Conservation (phyloP, 2,329 filamentous ascomycete species). For the Clarireedia homoeocarpa region DNA sequence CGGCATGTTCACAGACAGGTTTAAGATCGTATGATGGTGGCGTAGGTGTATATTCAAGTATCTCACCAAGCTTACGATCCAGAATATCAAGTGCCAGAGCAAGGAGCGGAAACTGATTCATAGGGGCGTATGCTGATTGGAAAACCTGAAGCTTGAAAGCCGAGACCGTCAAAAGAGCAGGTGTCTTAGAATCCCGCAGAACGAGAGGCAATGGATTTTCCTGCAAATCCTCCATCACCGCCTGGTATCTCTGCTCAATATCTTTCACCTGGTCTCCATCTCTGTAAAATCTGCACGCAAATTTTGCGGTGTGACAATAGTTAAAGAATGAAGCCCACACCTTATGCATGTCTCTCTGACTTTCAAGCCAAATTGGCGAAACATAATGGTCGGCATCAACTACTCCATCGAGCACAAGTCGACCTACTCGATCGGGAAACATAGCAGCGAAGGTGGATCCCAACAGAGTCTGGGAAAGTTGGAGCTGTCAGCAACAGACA, state of each 20-base stretch:
- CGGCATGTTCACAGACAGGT: constrained; percentile 10
- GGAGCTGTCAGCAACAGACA: too few relatives aligned
- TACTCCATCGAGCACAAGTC: constrained; percentile 32
- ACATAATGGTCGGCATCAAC: constrained; percentile 25
- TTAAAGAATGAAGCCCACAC: constrained; percentile 23
- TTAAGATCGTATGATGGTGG: constrained; percentile 4
- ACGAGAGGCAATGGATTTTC: constrained; percentile 24
- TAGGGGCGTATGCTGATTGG: constrained; percentile 23
- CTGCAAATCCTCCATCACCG: constrained; percentile 35
- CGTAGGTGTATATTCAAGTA: constrained; percentile 23
- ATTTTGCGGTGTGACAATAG: constrained; percentile 30
- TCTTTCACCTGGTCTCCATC: constrained; percentile 16
- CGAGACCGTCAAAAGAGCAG: constrained; percentile 23
- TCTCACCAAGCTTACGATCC: constrained; percentile 33
- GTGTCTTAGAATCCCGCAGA: constrained; percentile 11
- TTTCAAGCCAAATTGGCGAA: constrained; percentile 16
- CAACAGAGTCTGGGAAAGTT: constrained; percentile 22
- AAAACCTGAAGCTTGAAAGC: constrained; percentile 25
- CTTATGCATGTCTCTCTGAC: constrained; percentile 23
- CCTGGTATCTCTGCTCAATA: constrained; percentile 20
- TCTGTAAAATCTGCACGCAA: constrained; percentile 23
- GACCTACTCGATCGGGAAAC: constrained; percentile 36
- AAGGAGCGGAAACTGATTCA: constrained; percentile 17
- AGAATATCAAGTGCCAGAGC: constrained; percentile 21
- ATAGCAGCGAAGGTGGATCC: constrained; percentile 39